A percentile compares a stretch with the other conserved stretches of the same genome.
These are phyloP conservation scores for Pseudogymnoascus sp. DNA, from an alignment of 2,329 filamentous ascomycete genomes.

Conservation along the genomic window DNA sequence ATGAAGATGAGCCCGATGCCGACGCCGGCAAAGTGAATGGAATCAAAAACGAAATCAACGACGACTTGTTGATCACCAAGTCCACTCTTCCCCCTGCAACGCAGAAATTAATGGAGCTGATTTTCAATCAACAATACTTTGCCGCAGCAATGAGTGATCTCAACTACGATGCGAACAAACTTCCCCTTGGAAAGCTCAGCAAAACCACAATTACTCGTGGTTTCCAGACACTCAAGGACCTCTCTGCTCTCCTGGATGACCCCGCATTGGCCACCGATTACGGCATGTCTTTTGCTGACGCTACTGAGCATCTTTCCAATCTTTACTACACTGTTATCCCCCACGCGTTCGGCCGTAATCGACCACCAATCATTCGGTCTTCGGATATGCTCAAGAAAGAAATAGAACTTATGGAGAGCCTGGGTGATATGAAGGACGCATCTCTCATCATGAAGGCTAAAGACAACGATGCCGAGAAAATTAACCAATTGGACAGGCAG, in stretches of 20 bases:
- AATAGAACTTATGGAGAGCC: slow-evolving; percentile 69
- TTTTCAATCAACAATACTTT: slow-evolving; percentile 75
- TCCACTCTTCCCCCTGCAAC: slow-evolving; percentile 54
- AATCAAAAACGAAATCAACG: slow-evolving; percentile 17
- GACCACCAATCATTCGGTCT: slow-evolving; percentile 60
- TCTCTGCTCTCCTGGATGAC: slow-evolving; percentile 59
- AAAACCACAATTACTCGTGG: slow-evolving; percentile 68
- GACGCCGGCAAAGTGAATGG: slow-evolving; percentile 28
- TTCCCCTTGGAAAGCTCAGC: slow-evolving; percentile 78
- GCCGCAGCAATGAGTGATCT: slow-evolving; percentile 56
- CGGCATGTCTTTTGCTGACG: slow-evolving; percentile 30
- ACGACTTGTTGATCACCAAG: slow-evolving; percentile 33
- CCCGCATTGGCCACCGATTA: slow-evolving; percentile 40
- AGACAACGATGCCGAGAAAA: slow-evolving; percentile 39
- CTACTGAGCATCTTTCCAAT: slow-evolving; percentile 63
- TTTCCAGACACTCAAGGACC: slow-evolving; percentile 68
- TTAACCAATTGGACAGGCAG: slow-evolving; percentile 64
- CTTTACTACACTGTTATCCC: slow-evolving; percentile 76
- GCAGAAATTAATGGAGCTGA: slow-evolving; percentile 67
- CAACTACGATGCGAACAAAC: slow-evolving; percentile 67
- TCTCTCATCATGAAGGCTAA: slow-evolving; percentile 67
- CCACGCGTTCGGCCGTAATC: slow-evolving; percentile 67
- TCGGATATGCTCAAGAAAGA: slow-evolving; percentile 60
- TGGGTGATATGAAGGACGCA: slow-evolving; percentile 80
- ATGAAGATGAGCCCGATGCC: slow-evolving; percentile 34